These are phyloP conservation scores for Anthoceros angustus DNA, from an alignment of 225 moss, liverwort and hornwort species.

Conservation along the genomic window DNA sequence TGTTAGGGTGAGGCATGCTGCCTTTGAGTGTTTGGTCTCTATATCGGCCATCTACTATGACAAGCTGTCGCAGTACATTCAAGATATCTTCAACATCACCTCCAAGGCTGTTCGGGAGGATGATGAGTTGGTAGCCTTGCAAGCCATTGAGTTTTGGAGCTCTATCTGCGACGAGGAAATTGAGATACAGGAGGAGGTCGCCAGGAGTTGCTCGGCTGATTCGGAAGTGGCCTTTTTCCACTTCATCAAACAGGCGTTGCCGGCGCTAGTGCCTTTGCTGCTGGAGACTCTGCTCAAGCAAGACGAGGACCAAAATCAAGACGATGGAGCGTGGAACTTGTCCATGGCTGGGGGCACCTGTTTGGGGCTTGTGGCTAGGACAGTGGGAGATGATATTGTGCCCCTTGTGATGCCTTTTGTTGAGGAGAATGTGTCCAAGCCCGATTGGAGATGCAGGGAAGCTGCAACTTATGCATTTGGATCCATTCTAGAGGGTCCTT, in stretches of 20 bases:
- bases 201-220: background rate
- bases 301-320: constrained; percentile 8
- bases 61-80: constrained; percentile 7
- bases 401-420: constrained; percentile 7
- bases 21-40: constrained; percentile 7
- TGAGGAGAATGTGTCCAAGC: constrained; percentile 8
- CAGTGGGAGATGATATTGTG: constrained; percentile 7
- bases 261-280: constrained; percentile 2
- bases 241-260: constrained; percentile 9
- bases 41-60: constrained; percentile 7
- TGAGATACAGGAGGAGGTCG: constrained; percentile 5
- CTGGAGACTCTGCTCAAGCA: constrained; percentile 7
- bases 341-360: constrained; percentile 9
- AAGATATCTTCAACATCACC: constrained; percentile 7
- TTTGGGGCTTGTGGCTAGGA: constrained; percentile 7
- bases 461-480: constrained; percentile 6
- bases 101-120: constrained; percentile 8
- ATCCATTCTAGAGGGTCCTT: constrained; percentile 3
- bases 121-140: constrained; percentile 6
- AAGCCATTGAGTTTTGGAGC: constrained; percentile 9
- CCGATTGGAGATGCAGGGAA: constrained; percentile 4
- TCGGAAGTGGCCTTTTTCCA: background rate
- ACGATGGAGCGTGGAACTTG: constrained; percentile 8
- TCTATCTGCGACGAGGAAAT: constrained; percentile 10
- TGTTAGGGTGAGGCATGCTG: constrained; percentile 6